Evolutionary conservation across 2,329 filamentous ascomycete genomes (phyloP).

Genomic region (Paraconiothyrium sp.): DNA sequence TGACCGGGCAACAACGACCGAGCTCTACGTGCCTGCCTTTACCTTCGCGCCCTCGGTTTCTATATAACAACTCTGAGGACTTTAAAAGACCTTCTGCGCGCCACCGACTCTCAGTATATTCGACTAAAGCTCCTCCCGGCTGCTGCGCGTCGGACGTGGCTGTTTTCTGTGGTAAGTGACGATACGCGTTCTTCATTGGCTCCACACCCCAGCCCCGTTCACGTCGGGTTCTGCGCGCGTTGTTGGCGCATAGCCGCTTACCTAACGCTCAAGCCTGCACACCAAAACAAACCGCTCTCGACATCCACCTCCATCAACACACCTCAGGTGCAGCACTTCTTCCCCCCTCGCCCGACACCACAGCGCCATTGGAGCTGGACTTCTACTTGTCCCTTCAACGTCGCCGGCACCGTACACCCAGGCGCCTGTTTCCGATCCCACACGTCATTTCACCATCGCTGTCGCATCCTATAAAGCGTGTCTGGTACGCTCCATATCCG

Average conservation of each 20-base stretch:
- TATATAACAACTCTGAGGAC: conserved; percentile 1
- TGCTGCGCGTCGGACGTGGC: conserved; percentile 33
- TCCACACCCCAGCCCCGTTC: conserved; percentile 42
- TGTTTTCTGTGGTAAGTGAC: conserved; percentile 36
- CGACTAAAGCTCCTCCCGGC: conserved; percentile 17
- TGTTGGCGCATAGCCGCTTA: conserved; percentile 38
- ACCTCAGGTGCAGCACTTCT: conserved; percentile 44
- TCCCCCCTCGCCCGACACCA: conserved; percentile 32
- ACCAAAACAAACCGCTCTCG: conserved; percentile 48
- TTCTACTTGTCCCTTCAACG: conserved; percentile 39
- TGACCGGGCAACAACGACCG: conserved; percentile 21
- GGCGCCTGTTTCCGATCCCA: conserved; percentile 37
- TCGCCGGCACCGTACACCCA: conserved; percentile 36
- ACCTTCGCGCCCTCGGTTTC: neutral
- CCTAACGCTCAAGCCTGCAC: conserved; percentile 32
- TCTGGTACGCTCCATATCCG: conserved; percentile 40
- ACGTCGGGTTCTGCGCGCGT: conserved; percentile 38
- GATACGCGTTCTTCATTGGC: conserved; percentile 45
- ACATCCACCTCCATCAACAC: conserved; percentile 45
- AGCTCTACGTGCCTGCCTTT: conserved; percentile 16
- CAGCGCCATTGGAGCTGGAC: conserved; percentile 46
- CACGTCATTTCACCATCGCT: conserved; percentile 47
- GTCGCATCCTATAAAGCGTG: conserved; percentile 42
- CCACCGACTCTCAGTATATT: neutral
- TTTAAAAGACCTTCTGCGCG: conserved; percentile 5